Conservation (phyloP, 2,329 filamentous ascomycete species). For the Aphanoascus verrucosus region DNA sequence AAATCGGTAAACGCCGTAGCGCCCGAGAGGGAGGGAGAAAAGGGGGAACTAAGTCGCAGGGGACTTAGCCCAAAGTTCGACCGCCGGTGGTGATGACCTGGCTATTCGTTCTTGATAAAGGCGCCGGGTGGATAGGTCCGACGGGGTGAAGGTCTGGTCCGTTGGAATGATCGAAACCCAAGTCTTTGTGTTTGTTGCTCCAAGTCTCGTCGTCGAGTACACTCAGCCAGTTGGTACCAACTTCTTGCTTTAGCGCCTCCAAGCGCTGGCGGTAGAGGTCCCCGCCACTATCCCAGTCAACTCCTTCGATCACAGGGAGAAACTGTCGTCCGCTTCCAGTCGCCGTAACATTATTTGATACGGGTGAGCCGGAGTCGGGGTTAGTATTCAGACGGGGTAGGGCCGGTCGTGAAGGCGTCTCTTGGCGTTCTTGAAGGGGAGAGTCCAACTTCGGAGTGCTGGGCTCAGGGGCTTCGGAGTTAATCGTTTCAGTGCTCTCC, state of each 20-base stretch:
- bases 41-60: neutral
- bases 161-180: constrained; percentile 22
- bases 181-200: constrained; percentile 30
- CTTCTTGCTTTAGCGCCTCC: constrained; percentile 70
- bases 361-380: neutral
- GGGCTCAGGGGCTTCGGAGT: neutral
- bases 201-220: constrained; percentile 68
- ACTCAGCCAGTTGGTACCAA: constrained; percentile 78
- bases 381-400: constrained; percentile 1
- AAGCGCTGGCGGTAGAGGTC: constrained; percentile 81
- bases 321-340: constrained; percentile 14
- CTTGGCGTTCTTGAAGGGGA: constrained; percentile 3
- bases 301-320: constrained; percentile 20
- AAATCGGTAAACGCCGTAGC: neutral
- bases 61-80: constrained; percentile 25
- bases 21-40: neutral
- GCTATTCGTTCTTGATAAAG: constrained; percentile 28
- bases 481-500: constrained; percentile 19
- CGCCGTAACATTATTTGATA: neutral
- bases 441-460: constrained; percentile 3
- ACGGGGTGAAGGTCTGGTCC: constrained; percentile 26
- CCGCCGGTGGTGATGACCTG: constrained; percentile 35
- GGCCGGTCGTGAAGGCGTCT: neutral
- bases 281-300: constrained; percentile 43
- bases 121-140: constrained; percentile 24